Evolutionary conservation across 176 grass and related monocot species (phyloP), one percentile per base, ranked within the genome.

Genomic region (Ensete glaucum): DNA sequence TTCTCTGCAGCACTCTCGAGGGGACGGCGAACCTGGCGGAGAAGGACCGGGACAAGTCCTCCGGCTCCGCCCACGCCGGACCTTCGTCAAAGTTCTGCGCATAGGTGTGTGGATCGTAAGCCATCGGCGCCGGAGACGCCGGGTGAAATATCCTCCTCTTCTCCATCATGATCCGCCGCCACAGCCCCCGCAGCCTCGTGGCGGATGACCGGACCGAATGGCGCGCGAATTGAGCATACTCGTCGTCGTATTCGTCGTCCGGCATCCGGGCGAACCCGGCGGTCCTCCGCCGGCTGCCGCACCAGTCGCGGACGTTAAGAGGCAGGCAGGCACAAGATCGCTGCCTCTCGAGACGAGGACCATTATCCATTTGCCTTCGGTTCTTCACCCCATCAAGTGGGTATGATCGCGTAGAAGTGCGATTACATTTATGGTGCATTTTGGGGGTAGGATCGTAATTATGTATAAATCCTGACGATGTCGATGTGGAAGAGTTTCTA

Each of bases 41-140:
- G 80, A 92, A 92, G 1, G 86, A 92, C 1, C 86, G 79, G 24
- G 65, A 10, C 22, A 92, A 79, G 56, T 92, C 74, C 51, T 92
- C 83, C 12, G 79, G 85, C 77, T 95, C 85, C 66, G 2, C 68
- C 9, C 63, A 78, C 15, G 81, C 77, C 11, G 27, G 67, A 70
- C 83, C 88, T 10, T 91, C 81, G 83, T 95, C 91, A 78, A 95
- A 90, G 82, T 95, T 95, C 77, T 88, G 79, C 48, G 64, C 76
- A 62, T 95, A 88, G 9, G 87, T 80, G 48, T 82, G 56, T 9
- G 86, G 52, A 77, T 77, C 60, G 48, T 77, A 77, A 16, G 59
- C 48, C 29, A 52, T 11, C 11, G 27, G 56, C n/a, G 54, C 10
- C 29, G 10, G 43, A 7, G 43, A 8, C 5, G 58, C 29, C 2